Evolutionary conservation across 1,284 basidiomycete species (phyloP).

Genomic region (Exobasidium rhododendri): DNA sequence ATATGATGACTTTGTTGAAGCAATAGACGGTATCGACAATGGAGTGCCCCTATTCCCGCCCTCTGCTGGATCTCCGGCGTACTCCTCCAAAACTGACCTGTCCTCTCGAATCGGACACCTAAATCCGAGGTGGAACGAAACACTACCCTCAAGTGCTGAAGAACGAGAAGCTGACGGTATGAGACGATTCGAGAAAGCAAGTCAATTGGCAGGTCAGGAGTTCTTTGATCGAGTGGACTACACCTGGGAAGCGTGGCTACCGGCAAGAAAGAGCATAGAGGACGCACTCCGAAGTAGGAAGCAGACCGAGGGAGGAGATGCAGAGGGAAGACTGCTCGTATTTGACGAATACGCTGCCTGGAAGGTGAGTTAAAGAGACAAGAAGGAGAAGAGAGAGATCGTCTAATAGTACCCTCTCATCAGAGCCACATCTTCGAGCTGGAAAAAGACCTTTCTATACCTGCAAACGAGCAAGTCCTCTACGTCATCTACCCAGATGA

Average conservation of each 20-base stretch:
- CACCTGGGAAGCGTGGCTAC: conserved; percentile 84
- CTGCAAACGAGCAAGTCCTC: conserved; percentile 60
- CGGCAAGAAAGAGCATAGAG: conserved; percentile 78
- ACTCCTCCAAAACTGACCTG: conserved; percentile 49
- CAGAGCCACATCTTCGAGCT: conserved; percentile 85
- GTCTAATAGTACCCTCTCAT: conserved; percentile 50
- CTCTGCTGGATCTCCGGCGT: conserved; percentile 33
- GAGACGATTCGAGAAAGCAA: conserved; percentile 70
- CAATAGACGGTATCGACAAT: conserved; percentile 84
- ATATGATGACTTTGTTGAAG: conserved; percentile 89
- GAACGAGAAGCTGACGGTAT: conserved; percentile 30
- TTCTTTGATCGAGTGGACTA: conserved; percentile 78
- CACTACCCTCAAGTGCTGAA: conserved; percentile 2
- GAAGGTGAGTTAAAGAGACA: conserved; percentile 61
- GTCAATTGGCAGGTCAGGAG: conserved; percentile 77
- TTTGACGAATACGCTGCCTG: conserved; percentile 79
- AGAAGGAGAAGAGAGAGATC: not conserved
- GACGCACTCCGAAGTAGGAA: conserved; percentile 65
- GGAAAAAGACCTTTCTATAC: conserved; percentile 59
- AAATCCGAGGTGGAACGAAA: conserved; percentile 53
- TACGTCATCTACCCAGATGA: conserved; percentile 88
- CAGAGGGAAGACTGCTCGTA: conserved; percentile 73
- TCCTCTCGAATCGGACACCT: conserved; percentile 45
- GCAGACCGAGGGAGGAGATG: conserved; percentile 60
- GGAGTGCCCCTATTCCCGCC: conserved; percentile 47